Conservation (phyloP, 805 yeast species). For the Priceomyces fermenticarens region DNA sequence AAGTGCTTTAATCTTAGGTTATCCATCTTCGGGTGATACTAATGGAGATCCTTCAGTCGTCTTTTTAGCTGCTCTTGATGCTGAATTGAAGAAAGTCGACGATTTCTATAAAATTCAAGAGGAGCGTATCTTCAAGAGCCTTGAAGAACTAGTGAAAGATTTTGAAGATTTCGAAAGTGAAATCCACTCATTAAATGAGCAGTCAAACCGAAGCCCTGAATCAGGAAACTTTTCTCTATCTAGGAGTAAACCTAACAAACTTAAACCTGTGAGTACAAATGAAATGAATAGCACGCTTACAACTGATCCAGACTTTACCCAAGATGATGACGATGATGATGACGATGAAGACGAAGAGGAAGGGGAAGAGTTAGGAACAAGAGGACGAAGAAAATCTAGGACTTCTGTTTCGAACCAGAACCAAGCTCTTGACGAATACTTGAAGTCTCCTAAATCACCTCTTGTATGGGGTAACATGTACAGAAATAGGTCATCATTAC, state of each 20-base stretch:
- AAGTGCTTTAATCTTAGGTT: constrained; percentile 26
- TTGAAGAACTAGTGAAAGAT: constrained; percentile 58
- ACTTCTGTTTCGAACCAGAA: constrained; percentile 7
- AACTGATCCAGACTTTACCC: constrained; percentile 35
- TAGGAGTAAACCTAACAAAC: background rate
- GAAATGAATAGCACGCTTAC: constrained; percentile 4
- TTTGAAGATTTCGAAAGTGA: constrained; percentile 57
- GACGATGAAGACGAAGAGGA: constrained; percentile 22
- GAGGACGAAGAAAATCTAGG: constrained; percentile 4
- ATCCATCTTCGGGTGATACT: constrained; percentile 15
- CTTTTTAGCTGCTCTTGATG: constrained; percentile 72
- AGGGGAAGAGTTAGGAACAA: constrained; percentile 1
- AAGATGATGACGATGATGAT: constrained; percentile 28
- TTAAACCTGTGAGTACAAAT: background rate
- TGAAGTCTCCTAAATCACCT: constrained; percentile 35
- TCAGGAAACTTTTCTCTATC: background rate
- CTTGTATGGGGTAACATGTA: constrained; percentile 29
- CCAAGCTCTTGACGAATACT: constrained; percentile 31
- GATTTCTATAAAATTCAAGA: constrained; percentile 71
- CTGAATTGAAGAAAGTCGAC: constrained; percentile 74
- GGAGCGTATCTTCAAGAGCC: constrained; percentile 47
- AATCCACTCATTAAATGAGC: constrained; percentile 12
- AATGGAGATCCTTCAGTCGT: constrained; percentile 49
- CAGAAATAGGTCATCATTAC: constrained; percentile 19
- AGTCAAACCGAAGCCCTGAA: background rate